Evolutionary conservation across 495 filamentous ascomycete species (phyloP).

Genomic region (Apiosordaria backusii): DNA sequence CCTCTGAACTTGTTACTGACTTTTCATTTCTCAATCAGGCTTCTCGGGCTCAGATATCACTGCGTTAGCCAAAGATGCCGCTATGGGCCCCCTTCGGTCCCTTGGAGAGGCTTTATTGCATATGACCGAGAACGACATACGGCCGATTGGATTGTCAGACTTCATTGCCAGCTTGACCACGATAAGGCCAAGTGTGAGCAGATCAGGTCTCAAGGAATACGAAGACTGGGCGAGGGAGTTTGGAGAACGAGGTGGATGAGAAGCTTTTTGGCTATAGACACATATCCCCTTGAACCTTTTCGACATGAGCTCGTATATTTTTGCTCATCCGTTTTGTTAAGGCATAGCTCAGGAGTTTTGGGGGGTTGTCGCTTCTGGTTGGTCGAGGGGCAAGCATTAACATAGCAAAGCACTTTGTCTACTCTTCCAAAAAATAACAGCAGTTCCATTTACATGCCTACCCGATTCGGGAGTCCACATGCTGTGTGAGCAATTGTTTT

Average conservation of each 20-base stretch:
- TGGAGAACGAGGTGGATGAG: conserved; percentile 80
- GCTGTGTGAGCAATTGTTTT: too few relatives aligned
- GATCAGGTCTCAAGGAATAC: conserved; percentile 75
- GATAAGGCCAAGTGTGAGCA: conserved; percentile 88
- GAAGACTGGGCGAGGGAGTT: conserved; percentile 94
- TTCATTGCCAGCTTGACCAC: conserved; percentile 81
- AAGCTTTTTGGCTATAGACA: background rate
- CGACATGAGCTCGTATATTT: background rate
- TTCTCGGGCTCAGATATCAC: conserved; percentile 98
- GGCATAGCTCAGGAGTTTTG: background rate
- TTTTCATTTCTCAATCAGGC: conserved; percentile 47
- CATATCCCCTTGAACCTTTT: background rate
- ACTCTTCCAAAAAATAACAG: background rate
- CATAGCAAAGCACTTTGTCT: background rate
- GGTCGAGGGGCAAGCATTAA: background rate
- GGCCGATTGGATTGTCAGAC: conserved; percentile 77
- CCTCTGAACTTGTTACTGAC: background rate
- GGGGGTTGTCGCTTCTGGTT: background rate
- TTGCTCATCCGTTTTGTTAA: background rate
- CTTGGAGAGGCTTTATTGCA: conserved; percentile 85
- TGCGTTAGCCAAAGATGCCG: conserved; percentile 93
- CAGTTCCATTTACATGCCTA: background rate
- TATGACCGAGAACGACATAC: conserved; percentile 90
- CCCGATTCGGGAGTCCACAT: background rate
- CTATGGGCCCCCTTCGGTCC: conserved; percentile 92